Base-by-base conservation (phyloP, 371 early-diverging fungal genomes). In the Mucor plumbeus region DNA sequence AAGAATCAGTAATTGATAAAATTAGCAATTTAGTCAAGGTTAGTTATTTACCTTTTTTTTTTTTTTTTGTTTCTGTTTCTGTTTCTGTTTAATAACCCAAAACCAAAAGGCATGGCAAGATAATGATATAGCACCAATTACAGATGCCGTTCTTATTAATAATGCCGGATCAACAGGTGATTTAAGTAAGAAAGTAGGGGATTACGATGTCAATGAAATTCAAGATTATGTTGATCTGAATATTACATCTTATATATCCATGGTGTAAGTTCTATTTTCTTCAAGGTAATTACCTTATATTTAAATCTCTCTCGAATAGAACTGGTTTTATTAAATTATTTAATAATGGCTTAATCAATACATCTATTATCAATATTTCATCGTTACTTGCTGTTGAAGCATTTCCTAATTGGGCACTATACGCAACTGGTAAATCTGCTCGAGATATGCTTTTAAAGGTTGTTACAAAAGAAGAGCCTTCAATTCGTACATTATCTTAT, bases 401-500 rank as follows among this genome's bases (percentile, higher is more conserved):
- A 5, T 93, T 91, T 70, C 79, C 92, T 33, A 82, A 91, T 74
- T 94, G 93, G 95, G 88, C 90, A 5, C 76, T 94, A 7, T 97
- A 97, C 76, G 88, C 91, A n/a, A 79, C 91, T 0, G 87, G 86
- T n/a, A 95, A 96, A 78, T 92, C 95, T 3, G 96, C 95, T 0
- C 84, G 97, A n/a, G 93, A 97, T 69, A 87, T 90, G 87, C 80
- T 92, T 43, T 70, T 91, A 57, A 63, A 83, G 15, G 90, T 91
- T 1, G 76, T 92, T 6, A 92, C 94, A 8, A 92, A 92, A 66
- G 80, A 83, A 66, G 85, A 92, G 73, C 68, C 68, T 67, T 75
- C 72, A 33, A 70, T 81, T 55, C 74, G 77, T 10, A 87, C 90
- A 7, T 81, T 97, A 40, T 95, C 87, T 70, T 97, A 96, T 78